Evolutionary conservation across 352 stramenopile species (phyloP), one percentile per base, ranked within the genome.

Genomic region (Pythium volutum): DNA sequence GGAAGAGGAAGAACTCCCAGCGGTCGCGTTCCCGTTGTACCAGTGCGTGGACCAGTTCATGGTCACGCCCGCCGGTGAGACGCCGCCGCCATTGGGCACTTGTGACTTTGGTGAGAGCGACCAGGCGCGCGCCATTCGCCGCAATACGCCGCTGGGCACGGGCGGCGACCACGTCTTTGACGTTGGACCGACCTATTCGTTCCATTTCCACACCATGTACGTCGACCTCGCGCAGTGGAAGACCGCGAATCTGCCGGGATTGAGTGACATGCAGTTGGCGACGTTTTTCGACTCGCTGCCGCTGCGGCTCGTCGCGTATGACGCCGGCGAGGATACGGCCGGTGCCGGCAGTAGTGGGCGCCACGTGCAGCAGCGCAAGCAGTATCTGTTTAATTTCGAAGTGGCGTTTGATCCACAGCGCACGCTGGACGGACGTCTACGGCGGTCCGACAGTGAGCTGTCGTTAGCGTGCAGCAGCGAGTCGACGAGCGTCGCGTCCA

Each of bases 141-240:
- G 77, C 16, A 64, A 79, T 14, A 89, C 78, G 16, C 73, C 80
- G 4, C 56, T 91, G 0, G 82, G 81, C 1, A 59, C 33, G 1
- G 38, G 38, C 29, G 54, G 54, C 41, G 54, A 61, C 54, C 78
- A 91, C 48, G 48, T 46, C 2, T 91, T 80, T 47, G 49, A 71
- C 9, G 73, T 92, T 8, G 82, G 76, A n/a, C 55, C 69, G 7
- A 95, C 81, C 31, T 95, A 95, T 62, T 91, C 86, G 53, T 95
- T 95, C 69, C 79, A 95, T 38, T 95, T 95, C 60, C 84, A 95
- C 69, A 95, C 84, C 1, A 93, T 93, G 84, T 93, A 93, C 61
- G 83, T 93, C 43, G 79, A 95, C 56, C 65, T 95, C 59, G 79
- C 75, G 10, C 70, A 74, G 29, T 95, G 86, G 86, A 79, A 88